phyloP scores from a whole-genome alignment of 2,329 filamentous ascomycete genomes.

The Kalaharituber pfeilii region DNA sequence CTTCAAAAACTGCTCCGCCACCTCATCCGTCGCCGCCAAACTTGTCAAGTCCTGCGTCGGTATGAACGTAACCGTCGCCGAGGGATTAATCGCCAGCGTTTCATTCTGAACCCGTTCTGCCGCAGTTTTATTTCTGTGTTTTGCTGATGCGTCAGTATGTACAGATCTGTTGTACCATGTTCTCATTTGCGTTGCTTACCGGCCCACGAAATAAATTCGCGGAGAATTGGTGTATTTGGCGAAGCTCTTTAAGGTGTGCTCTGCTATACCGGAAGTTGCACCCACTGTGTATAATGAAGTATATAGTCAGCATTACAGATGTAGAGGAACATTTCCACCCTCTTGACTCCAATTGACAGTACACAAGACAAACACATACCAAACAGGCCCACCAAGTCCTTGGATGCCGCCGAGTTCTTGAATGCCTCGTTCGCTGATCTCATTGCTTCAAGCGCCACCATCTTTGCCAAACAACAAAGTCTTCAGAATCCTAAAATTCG shows the following conservation, averaged over 20 bases:
- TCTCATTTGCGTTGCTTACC: no score
- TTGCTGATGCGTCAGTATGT: not conserved
- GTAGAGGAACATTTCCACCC: not conserved
- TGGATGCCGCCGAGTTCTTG: conserved; percentile 36
- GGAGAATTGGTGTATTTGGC: conserved; percentile 29
- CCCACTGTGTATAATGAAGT: conserved; percentile 26
- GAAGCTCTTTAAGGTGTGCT: conserved; percentile 33
- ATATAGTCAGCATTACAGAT: not conserved
- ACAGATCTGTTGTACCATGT: no score
- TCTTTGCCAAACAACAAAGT: no score
- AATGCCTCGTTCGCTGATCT: conserved; percentile 12
- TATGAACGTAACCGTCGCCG: conserved; percentile 34
- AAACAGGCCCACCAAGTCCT: conserved; percentile 23
- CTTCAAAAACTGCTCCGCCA: conserved; percentile 31
- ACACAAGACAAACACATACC: conserved; percentile 23
- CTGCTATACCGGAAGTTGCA: conserved; percentile 39
- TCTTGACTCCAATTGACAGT: conserved; percentile 27
- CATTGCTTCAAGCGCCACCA: conserved; percentile 10
- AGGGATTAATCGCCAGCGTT: conserved; percentile 29
- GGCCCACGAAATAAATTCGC: conserved; percentile 37
- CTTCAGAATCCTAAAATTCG: no score
- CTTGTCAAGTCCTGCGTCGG: conserved; percentile 34
- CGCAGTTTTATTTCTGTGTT: conserved; percentile 19
- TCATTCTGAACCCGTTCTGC: conserved; percentile 30
- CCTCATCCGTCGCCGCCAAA: conserved; percentile 35